Conservation (phyloP, 129 eudicot species). For the Lonicera japonica region DNA sequence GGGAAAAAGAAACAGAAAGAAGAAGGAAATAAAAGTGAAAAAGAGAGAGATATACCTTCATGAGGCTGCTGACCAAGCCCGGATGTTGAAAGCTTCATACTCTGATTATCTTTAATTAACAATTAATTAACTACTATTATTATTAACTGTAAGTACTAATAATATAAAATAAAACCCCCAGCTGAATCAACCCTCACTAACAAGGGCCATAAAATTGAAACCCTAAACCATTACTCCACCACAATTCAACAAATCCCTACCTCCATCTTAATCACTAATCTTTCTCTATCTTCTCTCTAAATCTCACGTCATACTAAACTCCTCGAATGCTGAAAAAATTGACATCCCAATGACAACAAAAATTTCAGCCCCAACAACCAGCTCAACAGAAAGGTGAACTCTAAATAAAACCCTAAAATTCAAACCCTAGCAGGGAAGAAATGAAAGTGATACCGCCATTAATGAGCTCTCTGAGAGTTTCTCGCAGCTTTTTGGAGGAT, state of each 20-base stretch:
- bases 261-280: slow-evolving; percentile 3
- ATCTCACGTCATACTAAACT: neutral
- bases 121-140: too few relatives aligned
- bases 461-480: neutral
- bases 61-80: slow-evolving; percentile 90
- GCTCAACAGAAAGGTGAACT: neutral
- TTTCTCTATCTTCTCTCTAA: too few relatives aligned
- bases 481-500: neutral
- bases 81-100: slow-evolving; percentile 99
- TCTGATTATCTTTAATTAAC: too few relatives aligned
- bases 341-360: neutral
- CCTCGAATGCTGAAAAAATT: slow-evolving; percentile 7
- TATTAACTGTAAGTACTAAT: too few relatives aligned
- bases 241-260: too few relatives aligned
- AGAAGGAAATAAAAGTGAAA: slow-evolving; percentile 9
- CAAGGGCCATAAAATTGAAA: slow-evolving; percentile 3
- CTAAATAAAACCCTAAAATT: neutral
- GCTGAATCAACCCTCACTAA: slow-evolving; percentile 7
- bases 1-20: slow-evolving; percentile 14
- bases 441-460: slow-evolving; percentile 20
- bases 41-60: slow-evolving; percentile 63
- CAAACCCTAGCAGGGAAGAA: neutral
- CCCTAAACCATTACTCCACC: slow-evolving; percentile 12
- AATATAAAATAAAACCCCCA: too few relatives aligned
- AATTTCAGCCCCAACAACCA: neutral